phyloP scores from a whole-genome alignment of 2,329 filamentous ascomycete species.

The Pestalotiopsis sp. region DNA sequence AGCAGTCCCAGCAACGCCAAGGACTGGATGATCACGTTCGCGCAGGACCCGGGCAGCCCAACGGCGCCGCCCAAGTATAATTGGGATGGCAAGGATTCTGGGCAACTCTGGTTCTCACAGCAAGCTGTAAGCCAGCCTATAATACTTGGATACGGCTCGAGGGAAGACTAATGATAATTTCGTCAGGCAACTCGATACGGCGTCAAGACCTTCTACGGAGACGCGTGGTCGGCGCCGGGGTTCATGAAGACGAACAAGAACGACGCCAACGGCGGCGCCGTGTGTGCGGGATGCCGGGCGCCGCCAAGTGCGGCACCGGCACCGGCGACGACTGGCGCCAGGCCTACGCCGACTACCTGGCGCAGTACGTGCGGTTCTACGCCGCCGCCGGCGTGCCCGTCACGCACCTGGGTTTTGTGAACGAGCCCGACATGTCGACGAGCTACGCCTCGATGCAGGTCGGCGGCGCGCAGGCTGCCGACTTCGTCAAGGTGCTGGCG shows the following conservation, averaged over 20 bases:
- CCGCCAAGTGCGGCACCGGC: constrained; percentile 21
- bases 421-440: constrained; percentile 28
- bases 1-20: constrained; percentile 32
- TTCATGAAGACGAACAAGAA: constrained; percentile 37
- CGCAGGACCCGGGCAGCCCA: constrained; percentile 14
- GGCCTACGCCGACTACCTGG: constrained; percentile 39
- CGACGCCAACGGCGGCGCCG: constrained; percentile 26
- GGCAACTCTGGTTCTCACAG: constrained; percentile 16
- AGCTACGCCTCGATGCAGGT: constrained; percentile 50
- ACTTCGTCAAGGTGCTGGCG: constrained; percentile 52
- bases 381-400: constrained; percentile 12
- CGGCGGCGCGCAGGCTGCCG: constrained; percentile 47
- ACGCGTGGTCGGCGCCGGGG: constrained; percentile 35
- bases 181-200: constrained; percentile 31
- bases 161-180: background rate
- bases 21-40: constrained; percentile 24
- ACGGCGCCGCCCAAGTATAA: constrained; percentile 12
- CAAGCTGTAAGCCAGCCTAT: constrained; percentile 12
- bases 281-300: constrained; percentile 36
- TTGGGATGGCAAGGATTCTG: constrained; percentile 17
- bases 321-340: constrained; percentile 37
- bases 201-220: constrained; percentile 46
- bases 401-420: constrained; percentile 27
- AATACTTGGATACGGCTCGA: background rate
- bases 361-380: constrained; percentile 39